These are phyloP conservation scores for Cairneyella variabilis DNA, from an alignment of 495 filamentous ascomycete genomes.

Conservation along the genomic window DNA sequence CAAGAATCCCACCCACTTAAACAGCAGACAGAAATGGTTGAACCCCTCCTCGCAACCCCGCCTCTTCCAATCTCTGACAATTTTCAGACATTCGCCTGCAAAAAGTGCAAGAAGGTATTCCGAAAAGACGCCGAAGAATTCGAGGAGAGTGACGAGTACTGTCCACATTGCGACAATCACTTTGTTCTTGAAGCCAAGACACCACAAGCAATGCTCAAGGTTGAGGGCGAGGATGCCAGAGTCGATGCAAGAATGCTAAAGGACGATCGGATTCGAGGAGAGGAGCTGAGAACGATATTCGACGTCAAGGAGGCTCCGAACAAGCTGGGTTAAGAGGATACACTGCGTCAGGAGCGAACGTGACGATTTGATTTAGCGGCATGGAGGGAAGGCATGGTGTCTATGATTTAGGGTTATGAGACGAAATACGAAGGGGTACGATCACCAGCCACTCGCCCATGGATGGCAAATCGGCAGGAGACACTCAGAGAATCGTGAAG, in stretches of 20 bases:
- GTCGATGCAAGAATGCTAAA: conserved; percentile 87
- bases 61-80: background rate
- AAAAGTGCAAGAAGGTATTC: conserved; percentile 98
- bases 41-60: conserved; percentile 6
- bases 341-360: background rate
- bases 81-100: conserved; percentile 70
- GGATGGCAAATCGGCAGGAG: background rate
- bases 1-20: conserved; percentile 68
- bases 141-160: conserved; percentile 98
- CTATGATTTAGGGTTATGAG: background rate
- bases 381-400: conserved; percentile 10
- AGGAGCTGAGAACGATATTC: conserved; percentile 64
- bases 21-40: conserved; percentile 81
- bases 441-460: background rate
- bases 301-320: conserved; percentile 67
- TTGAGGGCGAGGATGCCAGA: conserved; percentile 87
- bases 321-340: conserved; percentile 61
- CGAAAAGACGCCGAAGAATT: conserved; percentile 88
- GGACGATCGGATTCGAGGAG: conserved; percentile 74
- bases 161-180: conserved; percentile 99
- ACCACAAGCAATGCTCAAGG: conserved; percentile 71
- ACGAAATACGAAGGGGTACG: background rate
- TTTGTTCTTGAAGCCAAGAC: conserved; percentile 86
- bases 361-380: conserved; percentile 25
- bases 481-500: background rate